Conservation (phyloP, 2,329 filamentous ascomycete species). For the Pseudogymnoascus sp. region DNA sequence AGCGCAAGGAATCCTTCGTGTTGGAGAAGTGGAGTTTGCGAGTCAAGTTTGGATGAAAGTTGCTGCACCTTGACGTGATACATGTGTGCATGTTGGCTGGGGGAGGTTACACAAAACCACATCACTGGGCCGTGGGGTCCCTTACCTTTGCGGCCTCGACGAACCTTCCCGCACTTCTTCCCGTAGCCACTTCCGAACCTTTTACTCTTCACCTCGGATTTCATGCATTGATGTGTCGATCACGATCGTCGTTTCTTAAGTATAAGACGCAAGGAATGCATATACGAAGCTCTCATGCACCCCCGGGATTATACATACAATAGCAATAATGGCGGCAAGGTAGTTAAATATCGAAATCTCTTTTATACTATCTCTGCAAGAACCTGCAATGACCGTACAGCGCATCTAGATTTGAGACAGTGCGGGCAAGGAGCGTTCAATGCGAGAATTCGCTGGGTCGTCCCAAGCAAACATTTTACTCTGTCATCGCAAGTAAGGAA, state of each 20-base stretch:
- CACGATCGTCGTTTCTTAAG: not conserved
- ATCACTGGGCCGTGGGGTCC: not conserved
- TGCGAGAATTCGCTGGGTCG: not conserved
- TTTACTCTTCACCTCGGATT: not conserved
- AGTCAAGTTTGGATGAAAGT: not conserved
- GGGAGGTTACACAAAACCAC: not conserved
- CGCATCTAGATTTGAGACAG: not conserved
- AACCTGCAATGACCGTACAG: not conserved
- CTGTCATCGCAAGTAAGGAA: not conserved
- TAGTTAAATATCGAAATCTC: not conserved
- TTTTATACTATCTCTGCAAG: not conserved
- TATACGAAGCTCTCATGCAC: not conserved
- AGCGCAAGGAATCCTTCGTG: not conserved
- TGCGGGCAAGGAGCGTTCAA: not conserved
- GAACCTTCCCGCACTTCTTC: not conserved
- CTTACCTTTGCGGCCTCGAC: not conserved
- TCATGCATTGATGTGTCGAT: not conserved
- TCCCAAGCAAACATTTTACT: not conserved
- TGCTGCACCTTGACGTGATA: not conserved
- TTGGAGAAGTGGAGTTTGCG: not conserved
- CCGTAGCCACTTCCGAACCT: slow-evolving; percentile 3
- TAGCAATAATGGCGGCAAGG: not conserved
- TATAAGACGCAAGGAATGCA: not conserved
- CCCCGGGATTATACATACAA: not conserved
- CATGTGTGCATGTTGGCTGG: not conserved